Conservation (phyloP, 1,284 basidiomycete species). For the Cerrena zonata region DNA sequence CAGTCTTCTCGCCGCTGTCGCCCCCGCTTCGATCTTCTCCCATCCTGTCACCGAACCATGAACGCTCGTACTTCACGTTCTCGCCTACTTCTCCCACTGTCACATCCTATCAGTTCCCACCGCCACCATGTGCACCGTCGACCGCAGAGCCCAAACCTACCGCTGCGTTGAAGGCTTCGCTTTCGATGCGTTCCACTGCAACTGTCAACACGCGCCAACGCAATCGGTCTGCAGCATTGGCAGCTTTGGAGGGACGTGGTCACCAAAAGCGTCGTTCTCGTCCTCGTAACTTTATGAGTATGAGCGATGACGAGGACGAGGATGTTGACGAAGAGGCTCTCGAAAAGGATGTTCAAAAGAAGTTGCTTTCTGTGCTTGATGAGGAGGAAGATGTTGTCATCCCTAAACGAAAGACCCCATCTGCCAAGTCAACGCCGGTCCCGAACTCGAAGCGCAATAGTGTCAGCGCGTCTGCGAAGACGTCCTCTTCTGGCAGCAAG, state of each 20-base stretch:
- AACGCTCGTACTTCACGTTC: slow-evolving; percentile 20
- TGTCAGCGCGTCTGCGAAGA: not conserved
- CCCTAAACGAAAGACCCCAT: slow-evolving; percentile 15
- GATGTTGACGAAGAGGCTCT: slow-evolving; percentile 12
- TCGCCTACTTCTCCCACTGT: slow-evolving; percentile 15
- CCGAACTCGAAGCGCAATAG: not conserved
- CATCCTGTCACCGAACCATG: slow-evolving; percentile 16
- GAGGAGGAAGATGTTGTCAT: slow-evolving; percentile 31
- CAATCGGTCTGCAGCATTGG: slow-evolving; percentile 49
- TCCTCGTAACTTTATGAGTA: slow-evolving; percentile 56
- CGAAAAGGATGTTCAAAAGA: slow-evolving; percentile 14
- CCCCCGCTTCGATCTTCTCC: slow-evolving; percentile 17
- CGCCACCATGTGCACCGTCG: slow-evolving; percentile 7
- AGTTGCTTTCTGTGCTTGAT: slow-evolving; percentile 21
- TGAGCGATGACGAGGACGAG: slow-evolving; percentile 56
- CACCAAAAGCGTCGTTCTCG: slow-evolving; percentile 13
- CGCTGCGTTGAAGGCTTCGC: slow-evolving; percentile 14
- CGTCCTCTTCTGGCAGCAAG: slow-evolving; percentile 4
- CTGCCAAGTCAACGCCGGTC: no score
- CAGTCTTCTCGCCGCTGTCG: slow-evolving; percentile 37
- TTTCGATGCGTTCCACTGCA: slow-evolving; percentile 24
- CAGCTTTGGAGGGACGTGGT: slow-evolving; percentile 54
- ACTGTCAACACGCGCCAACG: slow-evolving; percentile 26
- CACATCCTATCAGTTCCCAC: slow-evolving; percentile 1
- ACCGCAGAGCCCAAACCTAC: slow-evolving; percentile 3